Evolutionary conservation across 106 monocot species (phyloP), one percentile per base, ranked within the genome.

Genomic region (Acorus gramineus): DNA sequence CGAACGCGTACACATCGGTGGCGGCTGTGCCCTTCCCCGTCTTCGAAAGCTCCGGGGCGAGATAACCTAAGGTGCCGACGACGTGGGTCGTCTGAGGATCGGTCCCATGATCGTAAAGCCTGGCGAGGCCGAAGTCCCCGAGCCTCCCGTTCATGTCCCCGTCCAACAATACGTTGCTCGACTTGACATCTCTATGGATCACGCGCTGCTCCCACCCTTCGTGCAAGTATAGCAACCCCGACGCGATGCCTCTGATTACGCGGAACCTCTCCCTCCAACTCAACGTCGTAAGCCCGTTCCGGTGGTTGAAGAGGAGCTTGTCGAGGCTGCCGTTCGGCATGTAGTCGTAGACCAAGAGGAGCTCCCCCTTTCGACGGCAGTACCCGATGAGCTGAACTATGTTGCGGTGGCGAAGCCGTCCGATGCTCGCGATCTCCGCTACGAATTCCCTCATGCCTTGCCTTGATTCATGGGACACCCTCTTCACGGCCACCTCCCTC

Each of bases 241-340:
- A 28, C 28, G 28, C 28, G 28, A 28, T 28, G 28, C 28, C 28
- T 28, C 28, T 28, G 28, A 28, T 28, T 28, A 28, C 28, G 28
- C 28, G 28, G 28, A 28, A 28, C 28, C 28, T 28, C 28, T 28
- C 28, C 1, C 28, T 28, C 28, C 28, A 28, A 28, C 28, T 28
- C 28, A 28, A 28, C 28, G 28, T 28, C 28, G 28, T 28, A 28
- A 28, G 28, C 28, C 28, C 28, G 28, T 28, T 28, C 28, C 28
- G 0, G 28, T 54, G n/a, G 11, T 55, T 44, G 13, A 69, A 76
- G 50, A 76, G 55, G 63, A 63, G 13, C 46, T 69, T 76, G 56
- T 71, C 77, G 43, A 77, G 77, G 55, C 77, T 77, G 52, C 77
- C 77, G 56, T 77, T 71, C 47, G 71, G 71, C 77, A 77, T 77